phyloP scores from a whole-genome alignment of 768 basidiomycete genomes.

The Leccinum rimulosum region DNA sequence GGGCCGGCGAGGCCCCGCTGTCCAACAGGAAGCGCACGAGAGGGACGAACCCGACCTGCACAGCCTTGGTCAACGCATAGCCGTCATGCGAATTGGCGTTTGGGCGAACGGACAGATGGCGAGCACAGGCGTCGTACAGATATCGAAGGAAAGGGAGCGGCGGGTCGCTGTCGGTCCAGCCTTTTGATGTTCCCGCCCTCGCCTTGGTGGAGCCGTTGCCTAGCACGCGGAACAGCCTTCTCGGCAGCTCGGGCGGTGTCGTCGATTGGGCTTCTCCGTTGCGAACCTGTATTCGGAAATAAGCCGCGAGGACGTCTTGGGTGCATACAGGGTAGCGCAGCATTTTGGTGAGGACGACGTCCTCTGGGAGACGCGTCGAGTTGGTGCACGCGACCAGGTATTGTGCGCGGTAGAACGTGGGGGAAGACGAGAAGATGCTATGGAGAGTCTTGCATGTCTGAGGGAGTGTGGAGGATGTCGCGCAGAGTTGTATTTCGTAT shows the following conservation, averaged over 20 bases:
- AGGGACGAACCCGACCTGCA: slow-evolving; percentile 58
- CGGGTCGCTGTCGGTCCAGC: slow-evolving; percentile 49
- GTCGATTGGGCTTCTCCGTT: not conserved
- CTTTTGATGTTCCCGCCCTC: not conserved
- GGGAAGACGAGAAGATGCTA: slow-evolving; percentile 51
- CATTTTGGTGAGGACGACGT: slow-evolving; percentile 40
- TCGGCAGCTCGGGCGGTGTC: slow-evolving; percentile 52
- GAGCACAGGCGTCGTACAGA: slow-evolving; percentile 39
- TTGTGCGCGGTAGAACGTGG: slow-evolving; percentile 57
- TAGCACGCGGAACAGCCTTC: slow-evolving; percentile 61
- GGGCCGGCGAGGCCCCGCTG: slow-evolving; percentile 66
- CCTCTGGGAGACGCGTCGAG: slow-evolving; percentile 13
- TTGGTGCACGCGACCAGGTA: slow-evolving; percentile 52
- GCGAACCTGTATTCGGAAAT: slow-evolving; percentile 33
- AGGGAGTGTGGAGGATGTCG: slow-evolving; percentile 65
- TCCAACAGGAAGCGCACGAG: slow-evolving; percentile 70
- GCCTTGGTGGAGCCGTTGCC: slow-evolving; percentile 23
- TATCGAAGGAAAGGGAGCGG: slow-evolving; percentile 66
- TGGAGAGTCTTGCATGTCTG: slow-evolving; percentile 52
- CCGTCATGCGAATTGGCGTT: slow-evolving; percentile 70
- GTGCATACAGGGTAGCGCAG: slow-evolving; percentile 45
- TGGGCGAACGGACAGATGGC: slow-evolving; percentile 40
- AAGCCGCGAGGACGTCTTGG: slow-evolving; percentile 41
- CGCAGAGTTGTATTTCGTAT: slow-evolving; percentile 71
- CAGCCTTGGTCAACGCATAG: slow-evolving; percentile 80